Base-by-base conservation (phyloP, 2,329 filamentous ascomycete species). In the Simplicillium aogashimaense region DNA sequence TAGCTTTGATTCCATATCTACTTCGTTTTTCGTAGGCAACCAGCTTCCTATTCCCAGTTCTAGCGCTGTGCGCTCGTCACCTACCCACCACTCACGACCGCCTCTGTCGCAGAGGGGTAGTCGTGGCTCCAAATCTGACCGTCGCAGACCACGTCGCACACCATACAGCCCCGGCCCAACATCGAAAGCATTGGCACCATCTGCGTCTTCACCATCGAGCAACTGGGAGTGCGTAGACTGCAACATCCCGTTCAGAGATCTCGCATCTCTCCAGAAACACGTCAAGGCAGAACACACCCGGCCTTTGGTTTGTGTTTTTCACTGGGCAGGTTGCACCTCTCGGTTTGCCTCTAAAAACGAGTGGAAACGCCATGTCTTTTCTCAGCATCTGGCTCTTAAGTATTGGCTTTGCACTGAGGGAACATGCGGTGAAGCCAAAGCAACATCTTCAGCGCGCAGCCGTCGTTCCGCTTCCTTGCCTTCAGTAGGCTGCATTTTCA, bases 291-390 rank as follows among this genome's bases (percentile, higher is more conserved):
- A 69, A 18, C 76, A 81, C 51, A 71, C 66, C 2, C 72, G 76
- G 1, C 72, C 76, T 0, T 92, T 90, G 53, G 68, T 72, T 17
- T 97, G 90, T 58, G 78, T 86, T 42, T 88, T 95, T 57, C 67
- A 75, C 25, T 80, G 76, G 41, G 92, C 88, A 42, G 84, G 83
- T 29, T 97, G 90, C 62, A 48, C 46, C 1, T 76, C 78, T 3
- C 78, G 72, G 1, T 95, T 95, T 53, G 72, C 74, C 3, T 81
- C 74, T 49, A 95, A 94, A 64, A 95, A 95, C 56, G 89, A 95
- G 58, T 95, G 90, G 90, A 95, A 95, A 60, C 78, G 90, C 0
- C 90, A 97, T 55, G 78, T 90, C 51, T 66, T 70, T 28, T 84
- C 83, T 0, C 84, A 94, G 54, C 90, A 97, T 54, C 67, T 95